Base-by-base conservation (phyloP, 2,329 filamentous ascomycete genomes). In the Verruconis gallopava region DNA sequence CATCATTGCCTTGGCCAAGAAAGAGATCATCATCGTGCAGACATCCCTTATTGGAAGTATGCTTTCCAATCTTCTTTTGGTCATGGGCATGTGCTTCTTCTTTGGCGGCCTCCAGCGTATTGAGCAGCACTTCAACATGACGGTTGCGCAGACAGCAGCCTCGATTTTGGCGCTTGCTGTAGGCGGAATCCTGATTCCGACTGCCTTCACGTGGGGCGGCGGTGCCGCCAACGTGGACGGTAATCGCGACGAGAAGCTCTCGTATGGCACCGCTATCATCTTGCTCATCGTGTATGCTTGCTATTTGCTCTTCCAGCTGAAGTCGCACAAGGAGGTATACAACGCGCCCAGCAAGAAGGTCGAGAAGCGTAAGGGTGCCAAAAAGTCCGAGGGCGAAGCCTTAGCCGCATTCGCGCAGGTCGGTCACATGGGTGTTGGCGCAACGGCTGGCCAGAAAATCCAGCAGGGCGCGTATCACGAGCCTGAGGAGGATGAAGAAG, bases 71-170 rank as follows among this genome's bases (percentile, higher is more conserved):
- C 62, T 96, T 45, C 72, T 94, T 3, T 73, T 94, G 12, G 85
- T 94, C 40, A 67, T 94, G 68, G 88, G 85, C 43, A 93, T 88
- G 77, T 91, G 80, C 57, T 95, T 93, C 69, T 91, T 93, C 66
- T 80, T 84, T 46, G 86, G 85, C 38, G 85, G 85, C 3, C 59
- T 93, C 50, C 79, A 81, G 45, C 76, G 88, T 20, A 55, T 73
- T 20, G 82, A 93, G 57, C 89, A 95, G 58, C 79, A 76, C 59
- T 96, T 95, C 72, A 94, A 95, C 66, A 77, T 82, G 22, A 89
- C 84, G 0, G 86, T 95, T 4, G 88, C 88, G 0, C 86, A 94
- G 59, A 94, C 88, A 0, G 84, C 86, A 3, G 79, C 86, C 12
- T 85, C 81, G 53, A 64, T 93, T 40, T 72, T 93, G 15, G 79